These are phyloP conservation scores for Rubia peregrina DNA, from an alignment of 305 asterid genomes.

Conservation along the genomic window DNA sequence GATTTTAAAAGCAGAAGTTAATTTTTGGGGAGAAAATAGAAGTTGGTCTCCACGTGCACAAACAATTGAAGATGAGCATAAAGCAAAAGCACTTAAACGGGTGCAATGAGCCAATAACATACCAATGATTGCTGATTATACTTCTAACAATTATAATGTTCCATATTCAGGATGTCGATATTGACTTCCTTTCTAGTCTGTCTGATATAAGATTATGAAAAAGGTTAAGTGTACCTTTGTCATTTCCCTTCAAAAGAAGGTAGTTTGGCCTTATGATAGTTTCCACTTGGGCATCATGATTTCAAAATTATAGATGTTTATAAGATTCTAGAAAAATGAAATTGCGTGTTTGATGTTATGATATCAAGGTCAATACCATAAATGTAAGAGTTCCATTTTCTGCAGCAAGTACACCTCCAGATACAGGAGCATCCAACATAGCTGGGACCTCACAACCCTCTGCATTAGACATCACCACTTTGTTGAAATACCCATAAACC, in stretches of 20 bases:
- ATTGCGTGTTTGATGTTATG: constrained; percentile 22
- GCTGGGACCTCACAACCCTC: constrained; percentile 44
- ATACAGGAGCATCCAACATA: constrained; percentile 98
- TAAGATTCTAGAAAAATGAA: constrained; percentile 32
- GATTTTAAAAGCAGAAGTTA: no score
- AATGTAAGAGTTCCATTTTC: constrained; percentile 85
- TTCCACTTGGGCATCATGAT: neutral
- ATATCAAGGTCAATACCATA: constrained; percentile 46
- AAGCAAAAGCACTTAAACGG: neutral
- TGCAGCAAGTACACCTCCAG: constrained; percentile 92
- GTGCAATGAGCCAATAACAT: neutral
- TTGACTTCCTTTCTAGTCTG: neutral
- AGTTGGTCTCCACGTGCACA: neutral
- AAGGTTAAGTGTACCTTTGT: neutral
- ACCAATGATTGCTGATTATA: neutral
- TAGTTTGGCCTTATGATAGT: neutral
- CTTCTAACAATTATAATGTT: neutral
- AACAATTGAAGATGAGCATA: constrained; percentile 1
- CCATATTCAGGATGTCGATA: neutral
- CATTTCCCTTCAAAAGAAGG: constrained; percentile 7
- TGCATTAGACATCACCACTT: constrained; percentile 17
- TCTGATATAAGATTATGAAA: neutral
- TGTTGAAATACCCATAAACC: neutral
- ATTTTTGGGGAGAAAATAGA: no score
- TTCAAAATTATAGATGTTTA: constrained; percentile 2